phyloP scores from a whole-genome alignment of 495 filamentous ascomycete species.

The Filosporella fistucella region DNA sequence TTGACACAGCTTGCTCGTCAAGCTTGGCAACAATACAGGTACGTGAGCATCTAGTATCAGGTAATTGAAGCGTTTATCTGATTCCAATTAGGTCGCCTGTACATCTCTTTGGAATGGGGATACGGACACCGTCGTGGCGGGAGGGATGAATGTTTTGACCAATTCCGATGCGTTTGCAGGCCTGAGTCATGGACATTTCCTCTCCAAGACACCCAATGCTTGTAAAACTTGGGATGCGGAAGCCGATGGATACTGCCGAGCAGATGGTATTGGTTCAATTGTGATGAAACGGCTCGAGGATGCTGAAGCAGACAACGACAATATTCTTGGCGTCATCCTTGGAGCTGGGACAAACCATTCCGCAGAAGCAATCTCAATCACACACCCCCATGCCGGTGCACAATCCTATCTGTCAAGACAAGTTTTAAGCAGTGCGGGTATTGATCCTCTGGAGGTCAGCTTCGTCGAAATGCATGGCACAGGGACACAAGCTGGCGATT shows the following conservation, averaged over 20 bases:
- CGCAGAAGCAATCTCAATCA: conserved; percentile 72
- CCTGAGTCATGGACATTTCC: conserved; percentile 52
- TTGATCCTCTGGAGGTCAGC: conserved; percentile 67
- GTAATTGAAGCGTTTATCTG: no score
- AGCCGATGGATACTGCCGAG: conserved; percentile 72
- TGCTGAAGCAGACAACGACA: conserved; percentile 67
- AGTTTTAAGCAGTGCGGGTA: conserved; percentile 61
- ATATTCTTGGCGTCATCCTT: conserved; percentile 63
- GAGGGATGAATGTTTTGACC: conserved; percentile 71
- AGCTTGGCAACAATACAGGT: conserved; percentile 61
- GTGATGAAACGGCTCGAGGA: conserved; percentile 73
- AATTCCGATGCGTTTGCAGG: conserved; percentile 82
- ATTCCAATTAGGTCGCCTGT: no score
- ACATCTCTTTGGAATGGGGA: conserved; percentile 65
- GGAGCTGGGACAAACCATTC: conserved; percentile 70
- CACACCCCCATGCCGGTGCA: conserved; percentile 68
- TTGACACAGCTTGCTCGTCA: conserved; percentile 86
- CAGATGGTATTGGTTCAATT: conserved; percentile 64
- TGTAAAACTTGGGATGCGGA: conserved; percentile 42
- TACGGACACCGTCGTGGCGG: conserved; percentile 53
- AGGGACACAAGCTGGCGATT: conserved; percentile 79
- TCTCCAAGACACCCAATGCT: conserved; percentile 40
- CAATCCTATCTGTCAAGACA: conserved; percentile 59
- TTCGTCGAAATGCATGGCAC: conserved; percentile 92
- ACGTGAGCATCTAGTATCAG: no score